Conservation (phyloP, 805 yeast species). For the Yarrowia divulgata region DNA sequence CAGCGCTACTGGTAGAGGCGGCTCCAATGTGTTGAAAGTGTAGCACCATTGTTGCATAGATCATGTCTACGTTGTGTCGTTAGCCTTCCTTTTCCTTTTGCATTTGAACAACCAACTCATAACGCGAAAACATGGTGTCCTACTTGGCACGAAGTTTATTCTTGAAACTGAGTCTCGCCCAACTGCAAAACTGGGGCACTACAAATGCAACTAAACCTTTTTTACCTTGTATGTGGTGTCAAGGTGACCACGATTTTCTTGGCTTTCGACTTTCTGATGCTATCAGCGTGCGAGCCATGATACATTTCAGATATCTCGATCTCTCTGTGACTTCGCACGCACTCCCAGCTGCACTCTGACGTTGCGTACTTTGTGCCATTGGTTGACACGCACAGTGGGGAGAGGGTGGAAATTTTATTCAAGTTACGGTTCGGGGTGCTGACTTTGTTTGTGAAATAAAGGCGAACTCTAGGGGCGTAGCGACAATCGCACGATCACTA, state of each 20-base stretch:
- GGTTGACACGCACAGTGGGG: constrained; percentile 6
- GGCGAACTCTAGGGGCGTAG: constrained; percentile 7
- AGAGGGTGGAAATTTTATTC: neutral
- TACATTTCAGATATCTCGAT: too few relatives aligned
- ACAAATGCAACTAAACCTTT: neutral
- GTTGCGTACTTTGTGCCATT: constrained; percentile 29
- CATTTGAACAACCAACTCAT: too few relatives aligned
- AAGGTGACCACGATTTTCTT: too few relatives aligned
- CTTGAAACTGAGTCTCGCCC: neutral
- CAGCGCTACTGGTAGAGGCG: too few relatives aligned
- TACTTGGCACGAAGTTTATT: constrained; percentile 1
- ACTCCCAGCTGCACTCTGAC: constrained; percentile 9
- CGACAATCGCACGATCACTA: neutral
- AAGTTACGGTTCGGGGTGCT: constrained; percentile 5
- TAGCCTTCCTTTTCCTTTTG: too few relatives aligned
- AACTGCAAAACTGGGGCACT: neutral
- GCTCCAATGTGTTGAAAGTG: too few relatives aligned
- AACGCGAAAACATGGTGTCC: neutral
- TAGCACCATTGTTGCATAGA: too few relatives aligned
- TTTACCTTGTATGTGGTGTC: too few relatives aligned
- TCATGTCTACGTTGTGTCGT: too few relatives aligned
- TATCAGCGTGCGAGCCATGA: too few relatives aligned
- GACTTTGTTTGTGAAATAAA: constrained; percentile 11
- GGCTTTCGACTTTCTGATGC: too few relatives aligned
- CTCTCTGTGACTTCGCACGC: too few relatives aligned